Conservation (phyloP, 768 basidiomycete genomes). For the Cystofilobasidium bisporidii region DNA sequence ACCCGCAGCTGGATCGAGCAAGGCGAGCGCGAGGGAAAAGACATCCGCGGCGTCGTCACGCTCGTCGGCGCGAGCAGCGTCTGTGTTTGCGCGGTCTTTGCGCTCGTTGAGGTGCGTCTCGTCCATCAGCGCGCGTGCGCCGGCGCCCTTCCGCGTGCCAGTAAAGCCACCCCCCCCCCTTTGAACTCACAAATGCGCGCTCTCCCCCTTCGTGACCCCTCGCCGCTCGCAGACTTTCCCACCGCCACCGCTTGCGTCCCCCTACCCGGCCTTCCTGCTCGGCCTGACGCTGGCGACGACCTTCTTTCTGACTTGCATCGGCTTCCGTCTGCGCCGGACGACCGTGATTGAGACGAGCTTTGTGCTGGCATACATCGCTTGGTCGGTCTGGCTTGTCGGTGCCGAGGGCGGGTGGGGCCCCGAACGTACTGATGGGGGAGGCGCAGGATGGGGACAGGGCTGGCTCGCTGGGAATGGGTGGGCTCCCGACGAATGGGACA, state of each 20-base stretch:
- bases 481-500: constrained; percentile 24
- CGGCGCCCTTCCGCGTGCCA: not conserved
- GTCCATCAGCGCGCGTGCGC: too few species aligned
- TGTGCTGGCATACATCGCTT: constrained; percentile 77
- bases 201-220: not conserved
- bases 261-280: constrained; percentile 76
- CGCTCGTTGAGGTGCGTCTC: constrained; percentile 35
- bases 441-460: constrained; percentile 26
- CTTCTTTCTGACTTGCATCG: constrained; percentile 81
- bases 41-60: constrained; percentile 35
- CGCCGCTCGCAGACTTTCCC: constrained; percentile 20
- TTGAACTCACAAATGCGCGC: too few species aligned
- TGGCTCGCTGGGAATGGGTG: constrained; percentile 41
- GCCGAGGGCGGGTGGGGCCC: constrained; percentile 29
- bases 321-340: constrained; percentile 75
- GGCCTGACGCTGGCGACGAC: constrained; percentile 81
- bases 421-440: not conserved
- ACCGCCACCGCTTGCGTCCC: constrained; percentile 62
- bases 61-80: constrained; percentile 35
- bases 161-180: too few species aligned
- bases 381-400: constrained; percentile 74
- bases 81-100: constrained; percentile 35
- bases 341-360: constrained; percentile 87
- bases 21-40: constrained; percentile 37
- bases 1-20: constrained; percentile 35